Evolutionary conservation across 495 filamentous ascomycete genomes (phyloP).

Genomic region (Coniosporium apollinis): DNA sequence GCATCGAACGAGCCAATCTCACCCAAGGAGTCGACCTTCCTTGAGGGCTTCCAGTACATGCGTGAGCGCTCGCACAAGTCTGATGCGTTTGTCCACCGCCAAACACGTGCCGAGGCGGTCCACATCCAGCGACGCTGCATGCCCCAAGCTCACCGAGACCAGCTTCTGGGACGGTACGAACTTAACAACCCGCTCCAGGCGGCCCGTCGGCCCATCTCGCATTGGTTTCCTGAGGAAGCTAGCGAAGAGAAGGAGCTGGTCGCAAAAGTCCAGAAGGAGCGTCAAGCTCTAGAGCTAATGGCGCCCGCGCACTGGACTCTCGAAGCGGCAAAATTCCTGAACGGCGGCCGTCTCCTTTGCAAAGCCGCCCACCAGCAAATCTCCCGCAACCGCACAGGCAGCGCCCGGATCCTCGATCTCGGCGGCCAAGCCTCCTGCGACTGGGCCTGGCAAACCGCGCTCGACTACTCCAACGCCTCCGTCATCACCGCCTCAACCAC

Average conservation of each 20-base stretch:
- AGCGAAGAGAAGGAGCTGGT: conserved; percentile 44
- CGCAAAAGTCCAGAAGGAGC: conserved; percentile 46
- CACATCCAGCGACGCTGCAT: conserved; percentile 55
- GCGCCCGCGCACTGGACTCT: conserved; percentile 62
- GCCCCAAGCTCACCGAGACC: conserved; percentile 28
- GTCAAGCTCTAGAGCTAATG: conserved; percentile 62
- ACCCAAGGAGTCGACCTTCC: conserved; percentile 64
- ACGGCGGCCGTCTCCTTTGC: conserved; percentile 64
- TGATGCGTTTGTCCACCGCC: conserved; percentile 73
- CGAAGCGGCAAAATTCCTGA: conserved; percentile 56
- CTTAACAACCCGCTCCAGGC: conserved; percentile 33
- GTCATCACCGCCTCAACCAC: conserved; percentile 66
- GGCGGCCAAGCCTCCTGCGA: conserved; percentile 72
- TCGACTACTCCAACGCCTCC: conserved; percentile 65
- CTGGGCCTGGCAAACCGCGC: conserved; percentile 89
- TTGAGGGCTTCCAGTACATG: conserved; percentile 69
- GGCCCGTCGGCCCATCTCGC: conserved; percentile 26
- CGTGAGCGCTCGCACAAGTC: conserved; percentile 35
- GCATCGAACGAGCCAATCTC: conserved; percentile 9
- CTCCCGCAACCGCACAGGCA: conserved; percentile 12
- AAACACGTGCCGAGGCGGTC: conserved; percentile 73
- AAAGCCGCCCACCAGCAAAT: conserved; percentile 33
- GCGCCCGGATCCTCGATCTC: conserved; percentile 66
- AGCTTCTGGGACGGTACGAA: conserved; percentile 65
- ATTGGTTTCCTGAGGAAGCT: conserved; percentile 17